phyloP scores from a whole-genome alignment of 139 green algal genomes.

The Volvox reticuliferus region DNA sequence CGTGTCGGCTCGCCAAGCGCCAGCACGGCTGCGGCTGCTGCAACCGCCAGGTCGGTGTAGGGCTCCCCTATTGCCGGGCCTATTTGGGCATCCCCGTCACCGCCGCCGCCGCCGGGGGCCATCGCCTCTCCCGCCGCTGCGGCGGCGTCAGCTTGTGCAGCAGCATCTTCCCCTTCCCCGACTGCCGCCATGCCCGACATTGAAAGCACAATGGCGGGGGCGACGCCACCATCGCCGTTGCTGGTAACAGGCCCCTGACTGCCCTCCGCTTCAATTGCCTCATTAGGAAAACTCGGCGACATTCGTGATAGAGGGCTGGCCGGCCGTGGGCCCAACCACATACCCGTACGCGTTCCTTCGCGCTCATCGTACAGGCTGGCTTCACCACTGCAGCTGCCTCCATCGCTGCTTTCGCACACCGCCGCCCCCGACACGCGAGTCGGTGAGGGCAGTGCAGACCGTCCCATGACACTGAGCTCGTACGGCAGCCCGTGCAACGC shows the following conservation, averaged over 20 bases:
- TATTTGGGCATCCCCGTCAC: not conserved
- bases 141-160: not conserved
- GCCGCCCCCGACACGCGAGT: not conserved
- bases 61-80: not conserved
- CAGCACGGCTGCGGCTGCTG: not conserved
- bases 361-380: not conserved
- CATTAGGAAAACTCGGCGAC: not conserved
- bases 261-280: not conserved
- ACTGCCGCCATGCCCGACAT: not conserved
- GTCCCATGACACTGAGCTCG: slow-evolving; percentile 15
- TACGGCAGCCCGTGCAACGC: not conserved
- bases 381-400: not conserved
- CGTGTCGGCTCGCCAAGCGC: not conserved
- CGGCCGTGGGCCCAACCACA: not conserved
- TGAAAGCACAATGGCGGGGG: not conserved
- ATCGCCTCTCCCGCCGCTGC: not conserved
- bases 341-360: too few species aligned
- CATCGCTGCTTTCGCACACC: not conserved
- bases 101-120: not conserved
- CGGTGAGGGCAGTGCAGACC: not conserved
- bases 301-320: not conserved
- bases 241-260: not conserved
- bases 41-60: not conserved
- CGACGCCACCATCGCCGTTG: not conserved
- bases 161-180: not conserved